Conservation (phyloP, 345 rosid genomes). For the Syzygium aromaticum region DNA sequence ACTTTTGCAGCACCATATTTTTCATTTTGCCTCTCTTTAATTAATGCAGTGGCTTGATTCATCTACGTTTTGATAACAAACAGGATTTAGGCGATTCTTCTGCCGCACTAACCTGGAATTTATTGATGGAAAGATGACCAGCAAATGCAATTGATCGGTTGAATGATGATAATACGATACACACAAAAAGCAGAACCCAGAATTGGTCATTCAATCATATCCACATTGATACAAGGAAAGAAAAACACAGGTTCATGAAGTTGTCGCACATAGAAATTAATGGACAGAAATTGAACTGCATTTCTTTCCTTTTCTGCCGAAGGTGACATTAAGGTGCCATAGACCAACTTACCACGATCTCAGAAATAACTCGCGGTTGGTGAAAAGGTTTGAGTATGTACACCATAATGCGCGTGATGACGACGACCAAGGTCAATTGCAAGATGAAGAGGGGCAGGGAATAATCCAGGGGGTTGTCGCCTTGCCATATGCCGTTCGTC, state of each 20-base stretch:
- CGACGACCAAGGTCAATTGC: constrained; percentile 67
- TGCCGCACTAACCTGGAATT: neutral
- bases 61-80: neutral
- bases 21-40: neutral
- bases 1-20: neutral
- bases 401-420: constrained; percentile 60
- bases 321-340: neutral
- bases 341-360: constrained; percentile 45
- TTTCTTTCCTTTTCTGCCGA: constrained; percentile 1
- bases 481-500: constrained; percentile 96
- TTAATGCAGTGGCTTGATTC: neutral
- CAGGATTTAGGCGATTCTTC: neutral
- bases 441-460: constrained; percentile 89
- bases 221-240: neutral
- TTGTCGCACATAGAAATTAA: neutral
- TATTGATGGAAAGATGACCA: neutral
- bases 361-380: constrained; percentile 88
- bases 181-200: neutral
- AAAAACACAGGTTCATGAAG: neutral
- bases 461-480: constrained; percentile 88
- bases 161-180: neutral
- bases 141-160: neutral
- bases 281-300: neutral
- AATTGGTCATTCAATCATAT: neutral
- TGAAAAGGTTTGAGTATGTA: constrained; percentile 72